Conservation (phyloP, 352 stramenopile genomes). For the Phytophthora sp. region DNA sequence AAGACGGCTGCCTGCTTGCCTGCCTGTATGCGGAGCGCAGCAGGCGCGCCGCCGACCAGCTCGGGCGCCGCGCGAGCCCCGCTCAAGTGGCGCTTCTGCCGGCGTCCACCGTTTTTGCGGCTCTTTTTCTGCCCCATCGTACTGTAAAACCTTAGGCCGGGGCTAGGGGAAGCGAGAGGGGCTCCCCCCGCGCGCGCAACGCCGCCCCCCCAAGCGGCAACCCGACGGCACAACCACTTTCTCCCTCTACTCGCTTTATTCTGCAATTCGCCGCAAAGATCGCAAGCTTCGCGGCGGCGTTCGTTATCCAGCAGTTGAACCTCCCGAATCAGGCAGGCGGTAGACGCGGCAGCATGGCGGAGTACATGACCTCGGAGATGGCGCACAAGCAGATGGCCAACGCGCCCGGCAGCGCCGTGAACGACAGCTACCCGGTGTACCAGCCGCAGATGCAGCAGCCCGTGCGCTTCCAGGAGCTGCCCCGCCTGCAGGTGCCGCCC, state of each 20-base stretch:
- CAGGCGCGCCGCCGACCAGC: too few species aligned
- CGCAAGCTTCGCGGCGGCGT: slow-evolving; percentile 22
- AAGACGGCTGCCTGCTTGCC: too few species aligned
- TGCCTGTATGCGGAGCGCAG: too few species aligned
- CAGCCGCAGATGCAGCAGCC: slow-evolving; percentile 22
- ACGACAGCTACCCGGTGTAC: slow-evolving; percentile 31
- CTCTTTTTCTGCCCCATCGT: slow-evolving; percentile 3
- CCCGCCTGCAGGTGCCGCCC: slow-evolving; percentile 64
- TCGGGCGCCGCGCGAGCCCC: too few species aligned
- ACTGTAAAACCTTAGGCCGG: slow-evolving; percentile 32
- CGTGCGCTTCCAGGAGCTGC: slow-evolving; percentile 67
- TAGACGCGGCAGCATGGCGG: slow-evolving; percentile 26
- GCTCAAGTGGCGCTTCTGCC: slow-evolving; percentile 10
- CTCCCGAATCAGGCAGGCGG: slow-evolving; percentile 10
- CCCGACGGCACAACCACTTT: slow-evolving; percentile 33
- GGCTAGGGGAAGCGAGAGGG: slow-evolving; percentile 25
- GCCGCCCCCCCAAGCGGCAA: slow-evolving; percentile 6
- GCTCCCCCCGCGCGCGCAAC: slow-evolving; percentile 17
- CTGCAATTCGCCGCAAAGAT: slow-evolving; percentile 56
- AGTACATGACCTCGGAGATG: slow-evolving; percentile 40
- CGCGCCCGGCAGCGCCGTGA: slow-evolving; percentile 25
- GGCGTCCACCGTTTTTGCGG: slow-evolving; percentile 13
- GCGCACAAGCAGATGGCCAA: slow-evolving; percentile 46
- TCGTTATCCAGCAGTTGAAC: slow-evolving; percentile 18
- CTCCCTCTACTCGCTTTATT: slow-evolving; percentile 36